Evolutionary conservation across 495 filamentous ascomycete genomes (phyloP), one percentile per base, ranked within the genome.

Genomic region (Penicillium diatomitis): DNA sequence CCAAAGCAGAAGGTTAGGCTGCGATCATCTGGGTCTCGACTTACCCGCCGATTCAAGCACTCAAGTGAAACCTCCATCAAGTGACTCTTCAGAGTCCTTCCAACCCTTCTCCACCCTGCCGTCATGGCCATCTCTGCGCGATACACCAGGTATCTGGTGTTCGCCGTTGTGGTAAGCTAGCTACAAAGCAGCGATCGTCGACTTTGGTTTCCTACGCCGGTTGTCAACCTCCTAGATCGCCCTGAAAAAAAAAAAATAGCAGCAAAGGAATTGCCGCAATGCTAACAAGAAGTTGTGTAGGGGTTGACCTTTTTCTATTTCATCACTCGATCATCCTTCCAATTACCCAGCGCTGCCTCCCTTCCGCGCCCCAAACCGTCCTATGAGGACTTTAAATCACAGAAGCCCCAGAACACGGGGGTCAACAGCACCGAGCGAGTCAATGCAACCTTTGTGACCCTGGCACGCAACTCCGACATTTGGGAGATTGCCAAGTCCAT

Each of bases 401-500:
- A 63, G 46, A 58, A 53, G 33, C 32, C 57, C n/a, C 53, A 52
- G 44, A 62, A 70, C 49, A 62, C 73, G 31, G 70, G 81, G 54
- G 75, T 57, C 9, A 74, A 76, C 6, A 65, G 67, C 5, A 83
- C 82, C 34, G 77, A 80, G 39, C 84, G 84, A 51, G 85, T 94
- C 71, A 98, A 98, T 65, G 92, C 92, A 30, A 97, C 94, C 3
- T 98, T 98, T 61, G 89, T 98, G 37, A 95, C 90, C 10, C 76
- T 98, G 52, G 92, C 92, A 11, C 84, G 94, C 44, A 98, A 98
- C 64, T 73, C 73, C 32, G 92, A 98, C 64, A 66, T 96, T 37
- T 98, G 94, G 94, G 92, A 97, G 32, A 96, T 98, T 57, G 85
- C 89, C 28, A 82, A 86, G 58, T 94, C 88, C 6, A 98, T 98